Base-by-base conservation (phyloP, 1,139 yeast genomes). In the Arxiozyma slooffiae region DNA sequence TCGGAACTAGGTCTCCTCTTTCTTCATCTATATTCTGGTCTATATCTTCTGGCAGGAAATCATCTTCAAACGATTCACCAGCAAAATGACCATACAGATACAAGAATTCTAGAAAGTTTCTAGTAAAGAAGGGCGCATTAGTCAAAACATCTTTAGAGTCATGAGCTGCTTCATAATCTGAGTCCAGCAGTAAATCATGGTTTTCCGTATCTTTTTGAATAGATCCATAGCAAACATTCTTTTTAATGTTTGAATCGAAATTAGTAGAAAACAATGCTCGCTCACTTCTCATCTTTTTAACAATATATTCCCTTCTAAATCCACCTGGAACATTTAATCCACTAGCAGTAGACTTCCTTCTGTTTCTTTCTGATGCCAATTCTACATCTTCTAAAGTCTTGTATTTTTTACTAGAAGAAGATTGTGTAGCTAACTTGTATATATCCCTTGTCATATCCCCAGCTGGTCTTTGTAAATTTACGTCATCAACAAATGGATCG, bases 11-110 rank as follows among this genome's bases (percentile, higher is more conserved):
- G 9, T 53, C 44, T 9, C 40, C 39, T 11, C 26, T 42, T 23
- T 54, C 58, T 11, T 46, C 50, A 11, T 34, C 22, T 14, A 26
- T 24, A 9, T n/a, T 17, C 17, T 38, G 39, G n/a, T 20, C 41
- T 6, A 43, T 16, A 53, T 82, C 79, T 0, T 80, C 80, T 11
- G 71, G 55, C 48, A 71, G 78, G 52, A 82, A 85, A 55, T 82
- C 90, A 60, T 80, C 84, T 58, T 82, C 88, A 53, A 85, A 75
- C 43, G 81, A 79, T 67, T 85, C 94, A 58, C 94, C 94, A 1
- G 92, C 92, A 67, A 85, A 85, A 70, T 84, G 90, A 4, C 94
- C 94, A 64, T 84, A 84, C 14, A 85, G 75, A 57, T 84, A 80
- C 48, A 85, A 70, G 61, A 85, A 84, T 63, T 85, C 94, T 57